A percentile compares a stretch with the other conserved stretches of the same genome.
Evolutionary conservation across 139 green algal genomes (phyloP).

Genomic region (Chlorella vulgaris): DNA sequence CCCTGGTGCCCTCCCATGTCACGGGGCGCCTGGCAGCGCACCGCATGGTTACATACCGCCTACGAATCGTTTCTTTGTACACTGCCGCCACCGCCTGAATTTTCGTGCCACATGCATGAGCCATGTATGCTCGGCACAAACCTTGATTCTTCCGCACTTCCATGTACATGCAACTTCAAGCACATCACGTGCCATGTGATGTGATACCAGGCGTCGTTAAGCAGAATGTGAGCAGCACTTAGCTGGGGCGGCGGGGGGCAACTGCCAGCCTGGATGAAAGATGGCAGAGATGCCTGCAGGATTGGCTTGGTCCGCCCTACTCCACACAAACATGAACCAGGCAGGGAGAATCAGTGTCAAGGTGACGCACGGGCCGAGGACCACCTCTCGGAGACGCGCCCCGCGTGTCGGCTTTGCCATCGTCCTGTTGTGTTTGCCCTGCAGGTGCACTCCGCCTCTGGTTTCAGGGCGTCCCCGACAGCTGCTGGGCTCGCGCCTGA

Average conservation of each 20-base stretch:
- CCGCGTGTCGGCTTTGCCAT: too few species aligned
- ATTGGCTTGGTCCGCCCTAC: too few species aligned
- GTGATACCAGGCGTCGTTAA: too few species aligned
- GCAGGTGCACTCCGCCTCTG: conserved; percentile 12
- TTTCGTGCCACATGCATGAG: neutral
- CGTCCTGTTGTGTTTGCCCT: too few species aligned
- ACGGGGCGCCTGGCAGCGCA: conserved; percentile 5
- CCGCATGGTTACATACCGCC: conserved; percentile 29
- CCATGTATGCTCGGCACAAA: neutral
- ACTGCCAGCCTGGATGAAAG: too few species aligned
- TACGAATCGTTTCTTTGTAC: neutral
- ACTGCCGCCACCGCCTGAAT: neutral
- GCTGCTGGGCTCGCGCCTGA: neutral
- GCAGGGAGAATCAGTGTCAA: conserved; percentile 6
- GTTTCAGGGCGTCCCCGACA: neutral
- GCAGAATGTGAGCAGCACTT: too few species aligned
- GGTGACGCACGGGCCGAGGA: neutral
- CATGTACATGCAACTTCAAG: neutral
- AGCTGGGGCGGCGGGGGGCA: too few species aligned
- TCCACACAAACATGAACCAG: conserved; percentile 9
- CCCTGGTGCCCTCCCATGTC: neutral
- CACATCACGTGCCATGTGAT: too few species aligned
- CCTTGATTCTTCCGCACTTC: neutral
- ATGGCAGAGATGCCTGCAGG: too few species aligned
- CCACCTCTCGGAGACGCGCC: too few species aligned